A percentile compares a stretch with the other conserved stretches of the same genome.
Conservation (phyloP, 106 monocot species). For the Dendrobium catenatum region DNA sequence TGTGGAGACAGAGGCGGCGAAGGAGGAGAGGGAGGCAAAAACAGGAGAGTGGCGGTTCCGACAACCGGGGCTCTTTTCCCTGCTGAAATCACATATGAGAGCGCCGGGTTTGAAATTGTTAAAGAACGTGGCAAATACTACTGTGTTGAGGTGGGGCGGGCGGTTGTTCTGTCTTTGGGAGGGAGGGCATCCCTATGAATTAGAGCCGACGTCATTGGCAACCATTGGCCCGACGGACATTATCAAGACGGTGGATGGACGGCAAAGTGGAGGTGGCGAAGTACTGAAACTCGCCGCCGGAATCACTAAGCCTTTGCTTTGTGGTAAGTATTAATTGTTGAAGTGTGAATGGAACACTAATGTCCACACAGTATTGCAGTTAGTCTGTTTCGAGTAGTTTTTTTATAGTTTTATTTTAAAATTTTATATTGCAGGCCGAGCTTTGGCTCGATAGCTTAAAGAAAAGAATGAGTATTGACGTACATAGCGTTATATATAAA, state of each 20-base stretch:
- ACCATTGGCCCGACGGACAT: conserved; percentile 51
- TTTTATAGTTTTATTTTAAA: too few relatives aligned
- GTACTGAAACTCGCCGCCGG: background rate
- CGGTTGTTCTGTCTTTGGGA: conserved; percentile 80
- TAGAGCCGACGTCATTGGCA: conserved; percentile 41
- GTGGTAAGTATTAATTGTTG: background rate
- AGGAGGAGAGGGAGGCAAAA: conserved; percentile 40
- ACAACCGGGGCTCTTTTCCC: conserved; percentile 75
- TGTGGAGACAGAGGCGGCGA: conserved; percentile 54
- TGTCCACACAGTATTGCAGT: too few relatives aligned
- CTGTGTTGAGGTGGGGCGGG: conserved; percentile 61
- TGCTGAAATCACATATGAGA: conserved; percentile 33
- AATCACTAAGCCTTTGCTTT: background rate
- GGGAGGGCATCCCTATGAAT: conserved; percentile 78
- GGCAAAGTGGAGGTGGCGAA: too few relatives aligned
- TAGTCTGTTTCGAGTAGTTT: too few relatives aligned
- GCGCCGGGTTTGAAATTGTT: conserved; percentile 39
- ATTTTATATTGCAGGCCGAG: too few relatives aligned
- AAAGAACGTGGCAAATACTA: conserved; percentile 95
- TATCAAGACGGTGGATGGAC: background rate
- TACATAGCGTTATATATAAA: too few relatives aligned
- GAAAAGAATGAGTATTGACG: too few relatives aligned
- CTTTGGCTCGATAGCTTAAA: too few relatives aligned
- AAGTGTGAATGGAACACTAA: too few relatives aligned
- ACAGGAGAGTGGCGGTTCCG: conserved; percentile 51